Evolutionary conservation across 176 grass and related monocot genomes (phyloP), one percentile per base, ranked within the genome.

Genomic region (Canna indica): DNA sequence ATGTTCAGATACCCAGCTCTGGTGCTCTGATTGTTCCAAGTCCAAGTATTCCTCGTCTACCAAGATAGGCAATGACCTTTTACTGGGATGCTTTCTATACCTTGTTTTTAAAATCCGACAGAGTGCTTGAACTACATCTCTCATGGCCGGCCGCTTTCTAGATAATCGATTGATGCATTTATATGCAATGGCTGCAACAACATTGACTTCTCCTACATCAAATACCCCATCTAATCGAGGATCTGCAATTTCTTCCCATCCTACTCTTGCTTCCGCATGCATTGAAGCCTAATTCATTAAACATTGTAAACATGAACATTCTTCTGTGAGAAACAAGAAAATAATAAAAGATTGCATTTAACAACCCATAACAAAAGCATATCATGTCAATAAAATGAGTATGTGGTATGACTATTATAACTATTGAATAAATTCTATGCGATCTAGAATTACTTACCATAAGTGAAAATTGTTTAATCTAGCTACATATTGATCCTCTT

Each of bases 181-280:
- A 81, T 91, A 91, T 38, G 93, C 93, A 41, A 87, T 44, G 12
- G 81, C 70, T 64, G 93, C 81, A 38, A 91, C 80, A 66, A 87
- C 81, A 26, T 96, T 91, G 75, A 96, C 79, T 64, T 96, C 88
- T 30, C 81, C 81, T 45, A 84, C 25, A 28, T 96, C 81, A 32
- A 96, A 96, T 57, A 73, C 74, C 20, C 93, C 86, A 83, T 86
- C 81, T 78, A 96, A 56, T 24, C 68, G 70, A 60, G 83, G 78
- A 27, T 96, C 93, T 1, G 81, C 86, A 28, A 96, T 82, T 75
- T 96, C 93, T 59, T 96, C 93, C 93, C 93, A 96, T 6, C 93
- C 93, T 36, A 79, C 83, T 74, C 71, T 84, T 42, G 74, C 88
- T 44, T 91, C 93, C 5, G 77, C 81, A 20, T 96, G 82, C 73